Percentiles rank a stretch among this genome's conserved stretches.
Evolutionary conservation across 2,329 filamentous ascomycete genomes (phyloP).

Genomic region (Ophiosphaerella korrae): DNA sequence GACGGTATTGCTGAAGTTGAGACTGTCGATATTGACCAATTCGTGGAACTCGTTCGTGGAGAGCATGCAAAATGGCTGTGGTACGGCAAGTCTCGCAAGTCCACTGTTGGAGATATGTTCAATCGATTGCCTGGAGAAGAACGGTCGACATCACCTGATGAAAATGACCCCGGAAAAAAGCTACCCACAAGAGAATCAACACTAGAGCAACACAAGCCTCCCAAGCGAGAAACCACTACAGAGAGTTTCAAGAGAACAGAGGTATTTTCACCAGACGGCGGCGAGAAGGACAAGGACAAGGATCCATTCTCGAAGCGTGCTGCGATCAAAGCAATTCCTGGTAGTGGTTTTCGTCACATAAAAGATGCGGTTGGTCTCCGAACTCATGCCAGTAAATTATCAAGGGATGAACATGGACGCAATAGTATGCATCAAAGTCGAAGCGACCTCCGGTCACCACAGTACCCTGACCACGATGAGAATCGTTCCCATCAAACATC

Average conservation of each 20-base stretch:
- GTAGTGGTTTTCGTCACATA: slow-evolving; percentile 81
- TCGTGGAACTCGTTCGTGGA: slow-evolving; percentile 77
- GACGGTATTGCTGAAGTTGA: slow-evolving; percentile 91
- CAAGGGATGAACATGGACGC: slow-evolving; percentile 43
- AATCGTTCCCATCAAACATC: slow-evolving; percentile 5
- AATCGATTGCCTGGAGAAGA: slow-evolving; percentile 45
- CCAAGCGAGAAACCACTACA: slow-evolving; percentile 36
- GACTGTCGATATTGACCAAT: slow-evolving; percentile 84
- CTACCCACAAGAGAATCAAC: slow-evolving; percentile 59
- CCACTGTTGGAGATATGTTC: slow-evolving; percentile 44
- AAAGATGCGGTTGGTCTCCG: slow-evolving; percentile 77
- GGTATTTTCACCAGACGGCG: slow-evolving; percentile 23
- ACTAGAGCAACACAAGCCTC: slow-evolving; percentile 27
- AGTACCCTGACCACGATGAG: slow-evolving; percentile 16
- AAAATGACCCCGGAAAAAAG: slow-evolving; percentile 53
- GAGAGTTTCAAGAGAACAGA: slow-evolving; percentile 37
- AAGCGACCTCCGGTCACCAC: slow-evolving; percentile 18
- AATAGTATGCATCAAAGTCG: slow-evolving; percentile 26
- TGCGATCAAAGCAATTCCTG: slow-evolving; percentile 79
- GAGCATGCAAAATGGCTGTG: slow-evolving; percentile 92
- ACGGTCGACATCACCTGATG: slow-evolving; percentile 59
- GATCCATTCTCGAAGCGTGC: slow-evolving; percentile 63
- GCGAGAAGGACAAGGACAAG: slow-evolving; percentile 61
- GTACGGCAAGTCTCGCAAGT: slow-evolving; percentile 84
- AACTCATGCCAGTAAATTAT: slow-evolving; percentile 48